Evolutionary conservation across 257 asterid genomes (phyloP).

Genomic region (Buddleja alternifolia): DNA sequence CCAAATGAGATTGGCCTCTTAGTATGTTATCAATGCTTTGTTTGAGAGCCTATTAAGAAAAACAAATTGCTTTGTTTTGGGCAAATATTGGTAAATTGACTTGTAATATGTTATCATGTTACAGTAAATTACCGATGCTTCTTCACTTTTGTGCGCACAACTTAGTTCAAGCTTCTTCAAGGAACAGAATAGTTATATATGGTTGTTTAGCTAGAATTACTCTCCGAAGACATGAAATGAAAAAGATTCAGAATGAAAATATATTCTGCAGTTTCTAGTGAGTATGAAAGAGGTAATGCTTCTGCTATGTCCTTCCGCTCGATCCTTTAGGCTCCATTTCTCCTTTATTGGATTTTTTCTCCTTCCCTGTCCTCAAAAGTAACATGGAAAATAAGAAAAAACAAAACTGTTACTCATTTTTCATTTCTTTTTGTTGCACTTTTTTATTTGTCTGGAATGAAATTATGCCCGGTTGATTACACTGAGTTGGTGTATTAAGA

Average conservation of each 20-base stretch:
- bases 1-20: neutral
- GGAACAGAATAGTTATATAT: neutral
- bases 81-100: too few species aligned
- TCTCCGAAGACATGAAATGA: neutral
- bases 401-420: neutral
- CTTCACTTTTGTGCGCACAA: too few species aligned
- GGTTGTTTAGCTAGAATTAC: neutral
- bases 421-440: neutral
- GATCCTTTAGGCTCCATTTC: slow-evolving; percentile 17
- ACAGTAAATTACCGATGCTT: too few species aligned
- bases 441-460: neutral
- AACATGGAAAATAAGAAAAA: neutral
- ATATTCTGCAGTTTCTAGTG: slow-evolving; percentile 1
- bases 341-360: neutral
- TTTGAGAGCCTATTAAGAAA: too few species aligned
- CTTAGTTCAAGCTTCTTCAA: too few species aligned
- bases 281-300: neutral
- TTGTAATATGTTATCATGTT: too few species aligned
- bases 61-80: too few species aligned
- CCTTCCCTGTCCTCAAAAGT: neutral
- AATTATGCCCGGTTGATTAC: slow-evolving; percentile 11
- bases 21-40: neutral
- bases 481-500: slow-evolving; percentile 5
- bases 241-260: neutral
- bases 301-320: neutral